phyloP scores from a whole-genome alignment of 495 filamentous ascomycete species.

The Penicillium roqueforti region DNA sequence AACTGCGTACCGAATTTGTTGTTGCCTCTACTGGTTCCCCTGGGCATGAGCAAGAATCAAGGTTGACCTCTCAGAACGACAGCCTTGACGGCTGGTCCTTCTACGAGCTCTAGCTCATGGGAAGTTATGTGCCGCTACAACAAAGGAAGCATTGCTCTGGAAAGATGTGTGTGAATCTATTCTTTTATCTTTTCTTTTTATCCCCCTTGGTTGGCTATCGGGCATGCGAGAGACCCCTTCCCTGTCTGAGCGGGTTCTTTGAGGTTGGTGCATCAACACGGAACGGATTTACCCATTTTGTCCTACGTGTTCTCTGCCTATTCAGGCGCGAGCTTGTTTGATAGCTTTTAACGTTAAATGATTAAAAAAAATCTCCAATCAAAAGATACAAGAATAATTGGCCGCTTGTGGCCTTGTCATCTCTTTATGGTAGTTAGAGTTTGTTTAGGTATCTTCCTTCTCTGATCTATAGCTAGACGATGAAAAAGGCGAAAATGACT shows the following conservation, averaged over 20 bases:
- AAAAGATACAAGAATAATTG: neutral
- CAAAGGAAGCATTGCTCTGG: neutral
- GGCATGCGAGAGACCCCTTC: slow-evolving; percentile 4
- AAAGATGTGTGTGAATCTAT: slow-evolving; percentile 7
- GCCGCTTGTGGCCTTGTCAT: too few species aligned
- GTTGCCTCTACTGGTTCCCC: slow-evolving; percentile 12
- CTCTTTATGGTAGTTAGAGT: too few species aligned
- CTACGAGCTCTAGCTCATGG: slow-evolving; percentile 33
- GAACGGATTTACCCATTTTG: neutral
- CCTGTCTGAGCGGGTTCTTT: slow-evolving; percentile 2
- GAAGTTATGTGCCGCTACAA: slow-evolving; percentile 4
- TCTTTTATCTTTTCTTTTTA: slow-evolving; percentile 1
- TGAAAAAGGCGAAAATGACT: too few species aligned
- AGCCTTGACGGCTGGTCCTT: slow-evolving; percentile 40
- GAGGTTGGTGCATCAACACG: slow-evolving; percentile 2
- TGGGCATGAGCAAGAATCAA: slow-evolving; percentile 4
- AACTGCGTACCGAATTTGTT: slow-evolving; percentile 56
- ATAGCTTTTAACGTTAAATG: slow-evolving; percentile 2
- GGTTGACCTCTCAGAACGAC: slow-evolving; percentile 18
- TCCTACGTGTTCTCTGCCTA: neutral
- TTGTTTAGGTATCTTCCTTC: too few species aligned
- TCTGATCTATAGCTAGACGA: too few species aligned
- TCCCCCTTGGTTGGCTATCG: neutral
- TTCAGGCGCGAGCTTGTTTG: neutral
- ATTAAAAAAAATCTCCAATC: neutral